These are phyloP conservation scores for Musa acuminata DNA, from an alignment of 176 grass and related monocot genomes.

Conservation along the genomic window DNA sequence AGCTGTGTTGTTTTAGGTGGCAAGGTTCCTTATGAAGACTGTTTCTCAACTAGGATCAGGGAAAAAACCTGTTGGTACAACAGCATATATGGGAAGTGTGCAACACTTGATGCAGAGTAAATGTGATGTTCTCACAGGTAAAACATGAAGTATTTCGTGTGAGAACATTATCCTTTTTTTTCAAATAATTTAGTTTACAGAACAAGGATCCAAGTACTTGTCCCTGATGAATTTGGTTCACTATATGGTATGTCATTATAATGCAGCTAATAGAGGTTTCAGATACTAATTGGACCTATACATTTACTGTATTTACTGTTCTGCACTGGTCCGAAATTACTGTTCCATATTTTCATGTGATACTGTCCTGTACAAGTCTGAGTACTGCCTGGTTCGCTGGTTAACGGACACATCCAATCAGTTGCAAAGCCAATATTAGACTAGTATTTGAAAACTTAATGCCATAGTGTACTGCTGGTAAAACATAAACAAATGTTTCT, in stretches of 20 bases:
- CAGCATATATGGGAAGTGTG: constrained; percentile 83
- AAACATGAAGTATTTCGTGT: background rate
- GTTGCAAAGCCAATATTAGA: too few relatives aligned
- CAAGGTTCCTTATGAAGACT: constrained; percentile 87
- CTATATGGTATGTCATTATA: background rate
- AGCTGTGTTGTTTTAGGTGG: constrained; percentile 45
- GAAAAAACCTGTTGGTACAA: constrained; percentile 76
- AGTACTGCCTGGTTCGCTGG: too few relatives aligned
- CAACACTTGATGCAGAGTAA: constrained; percentile 73
- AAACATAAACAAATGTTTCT: too few relatives aligned
- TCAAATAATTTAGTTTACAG: background rate
- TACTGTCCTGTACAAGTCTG: too few relatives aligned
- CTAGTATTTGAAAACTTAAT: too few relatives aligned
- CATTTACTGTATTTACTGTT: too few relatives aligned
- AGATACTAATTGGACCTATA: too few relatives aligned
- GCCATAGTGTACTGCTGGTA: too few relatives aligned
- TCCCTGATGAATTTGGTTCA: background rate
- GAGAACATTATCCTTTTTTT: background rate
- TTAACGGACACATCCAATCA: too few relatives aligned
- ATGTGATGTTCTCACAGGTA: constrained; percentile 64
- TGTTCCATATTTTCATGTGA: too few relatives aligned
- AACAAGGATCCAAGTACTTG: background rate
- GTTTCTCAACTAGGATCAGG: constrained; percentile 67
- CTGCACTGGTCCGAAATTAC: too few relatives aligned
- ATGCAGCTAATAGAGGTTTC: too few relatives aligned